phyloP scores from a whole-genome alignment of 2,329 filamentous ascomycete species.

The Thermothelomyces thermophilus region DNA sequence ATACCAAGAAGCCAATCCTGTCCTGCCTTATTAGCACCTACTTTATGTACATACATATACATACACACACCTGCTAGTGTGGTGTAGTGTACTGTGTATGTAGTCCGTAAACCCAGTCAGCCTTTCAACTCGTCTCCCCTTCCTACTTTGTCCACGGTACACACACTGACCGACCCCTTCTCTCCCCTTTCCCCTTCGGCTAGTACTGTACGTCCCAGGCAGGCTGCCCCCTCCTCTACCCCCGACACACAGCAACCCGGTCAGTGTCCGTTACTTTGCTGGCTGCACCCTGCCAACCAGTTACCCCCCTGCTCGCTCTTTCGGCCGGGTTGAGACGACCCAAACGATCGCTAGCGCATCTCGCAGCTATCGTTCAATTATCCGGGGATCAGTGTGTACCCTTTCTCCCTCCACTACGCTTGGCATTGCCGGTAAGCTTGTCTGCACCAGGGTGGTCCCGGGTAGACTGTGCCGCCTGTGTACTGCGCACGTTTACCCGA shows the following conservation, averaged over 20 bases:
- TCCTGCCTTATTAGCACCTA: no score
- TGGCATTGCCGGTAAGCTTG: conserved; percentile 21
- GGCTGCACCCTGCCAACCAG: conserved; percentile 14
- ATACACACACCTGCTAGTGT: no score
- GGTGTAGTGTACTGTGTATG: no score
- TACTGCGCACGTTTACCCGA: conserved; percentile 24
- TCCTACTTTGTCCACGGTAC: no score
- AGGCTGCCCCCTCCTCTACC: not conserved
- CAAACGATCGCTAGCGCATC: conserved; percentile 23
- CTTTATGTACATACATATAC: no score
- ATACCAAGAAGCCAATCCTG: no score
- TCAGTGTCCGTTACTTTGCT: conserved; percentile 14
- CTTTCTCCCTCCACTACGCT: conserved; percentile 16
- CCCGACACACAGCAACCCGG: conserved; percentile 17
- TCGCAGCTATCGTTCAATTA: conserved; percentile 25
- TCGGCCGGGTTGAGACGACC: conserved; percentile 11
- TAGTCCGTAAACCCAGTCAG: no score
- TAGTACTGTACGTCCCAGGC: no score
- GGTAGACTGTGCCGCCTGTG: conserved; percentile 24
- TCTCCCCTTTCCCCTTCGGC: no score
- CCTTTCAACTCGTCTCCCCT: no score
- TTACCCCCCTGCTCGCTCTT: conserved; percentile 1
- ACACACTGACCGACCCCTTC: no score
- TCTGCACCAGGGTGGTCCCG: conserved; percentile 18
- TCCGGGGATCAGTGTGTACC: conserved; percentile 23